These are phyloP conservation scores for Exsudoporus frostii DNA, from an alignment of 768 basidiomycete species.

Conservation along the genomic window DNA sequence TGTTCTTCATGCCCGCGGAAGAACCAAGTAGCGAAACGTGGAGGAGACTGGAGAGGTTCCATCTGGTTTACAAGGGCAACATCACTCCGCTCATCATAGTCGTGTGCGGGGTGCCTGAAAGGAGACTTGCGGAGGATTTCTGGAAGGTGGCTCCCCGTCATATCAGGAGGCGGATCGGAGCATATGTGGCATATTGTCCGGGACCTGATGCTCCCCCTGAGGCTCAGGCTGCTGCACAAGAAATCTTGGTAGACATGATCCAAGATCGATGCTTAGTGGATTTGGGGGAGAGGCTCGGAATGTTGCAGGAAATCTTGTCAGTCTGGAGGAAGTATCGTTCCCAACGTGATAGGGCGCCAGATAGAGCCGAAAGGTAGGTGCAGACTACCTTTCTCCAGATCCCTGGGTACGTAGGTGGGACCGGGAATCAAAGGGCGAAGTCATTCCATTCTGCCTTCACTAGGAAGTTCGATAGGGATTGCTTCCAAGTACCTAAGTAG, in stretches of 20 bases:
- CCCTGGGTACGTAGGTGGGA: neutral
- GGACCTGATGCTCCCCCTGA: slow-evolving; percentile 4
- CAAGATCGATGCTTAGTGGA: slow-evolving; percentile 11
- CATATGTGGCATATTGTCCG: slow-evolving; percentile 12
- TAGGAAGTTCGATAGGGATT: neutral
- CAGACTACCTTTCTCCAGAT: neutral
- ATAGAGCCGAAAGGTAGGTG: neutral
- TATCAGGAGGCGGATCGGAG: slow-evolving; percentile 9
- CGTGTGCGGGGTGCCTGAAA: slow-evolving; percentile 5
- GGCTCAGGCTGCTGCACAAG: slow-evolving; percentile 8
- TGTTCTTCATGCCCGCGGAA: slow-evolving; percentile 13
- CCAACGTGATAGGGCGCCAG: neutral
- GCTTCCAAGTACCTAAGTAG: neutral
- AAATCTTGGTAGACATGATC: slow-evolving; percentile 11
- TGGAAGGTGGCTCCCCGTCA: slow-evolving; percentile 8
- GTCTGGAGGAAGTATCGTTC: slow-evolving; percentile 21
- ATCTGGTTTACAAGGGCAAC: slow-evolving; percentile 7
- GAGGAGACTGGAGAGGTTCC: slow-evolving; percentile 15
- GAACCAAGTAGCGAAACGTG: slow-evolving; percentile 6
- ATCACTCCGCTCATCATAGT: slow-evolving; percentile 20
- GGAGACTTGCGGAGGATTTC: slow-evolving; percentile 7
- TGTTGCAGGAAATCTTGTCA: slow-evolving; percentile 14
- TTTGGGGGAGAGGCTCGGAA: slow-evolving; percentile 16
- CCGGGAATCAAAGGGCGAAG: no score
- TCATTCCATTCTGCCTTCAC: neutral